Conservation (phyloP, 2,329 filamentous ascomycete genomes). For the Penicillium frequentans region DNA sequence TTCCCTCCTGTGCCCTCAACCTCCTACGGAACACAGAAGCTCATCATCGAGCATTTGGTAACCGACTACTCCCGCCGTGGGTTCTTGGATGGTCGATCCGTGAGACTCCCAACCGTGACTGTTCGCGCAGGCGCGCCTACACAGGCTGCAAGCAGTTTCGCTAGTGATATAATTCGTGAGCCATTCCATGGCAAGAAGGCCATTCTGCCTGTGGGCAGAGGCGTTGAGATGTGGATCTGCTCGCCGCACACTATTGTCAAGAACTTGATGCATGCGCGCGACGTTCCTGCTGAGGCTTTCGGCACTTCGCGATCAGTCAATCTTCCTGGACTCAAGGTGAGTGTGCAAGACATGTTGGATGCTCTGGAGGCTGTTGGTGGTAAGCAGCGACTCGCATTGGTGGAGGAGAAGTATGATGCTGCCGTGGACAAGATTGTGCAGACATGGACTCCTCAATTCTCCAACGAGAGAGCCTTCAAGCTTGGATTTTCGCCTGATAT, state of each 20-base stretch:
- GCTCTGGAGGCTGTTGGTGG: constrained; percentile 58
- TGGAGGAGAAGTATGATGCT: constrained; percentile 57
- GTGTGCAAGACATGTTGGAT: constrained; percentile 62
- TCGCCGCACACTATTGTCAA: constrained; percentile 55
- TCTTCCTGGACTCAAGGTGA: constrained; percentile 57
- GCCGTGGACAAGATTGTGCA: constrained; percentile 59
- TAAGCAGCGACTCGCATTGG: constrained; percentile 52
- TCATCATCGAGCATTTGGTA: constrained; percentile 51
- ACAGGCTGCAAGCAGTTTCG: constrained; percentile 53
- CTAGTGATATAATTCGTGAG: constrained; percentile 55
- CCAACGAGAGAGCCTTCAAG: constrained; percentile 53
- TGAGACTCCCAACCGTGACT: constrained; percentile 54
- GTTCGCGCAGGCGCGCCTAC: constrained; percentile 54
- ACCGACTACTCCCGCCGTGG: constrained; percentile 55
- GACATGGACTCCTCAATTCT: constrained; percentile 61
- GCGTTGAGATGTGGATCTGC: constrained; percentile 59
- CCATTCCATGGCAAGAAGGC: constrained; percentile 53
- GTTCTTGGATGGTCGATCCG: constrained; percentile 47
- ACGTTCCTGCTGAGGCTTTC: constrained; percentile 52
- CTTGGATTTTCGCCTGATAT: constrained; percentile 49
- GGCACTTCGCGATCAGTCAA: constrained; percentile 55
- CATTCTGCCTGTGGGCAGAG: constrained; percentile 51
- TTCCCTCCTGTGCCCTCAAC: constrained; percentile 50
- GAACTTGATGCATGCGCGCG: constrained; percentile 55
- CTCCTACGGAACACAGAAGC: constrained; percentile 54